Evolutionary conservation across 495 filamentous ascomycete genomes (phyloP), one percentile per base, ranked within the genome.

Genomic region (Penicillium pulvis): DNA sequence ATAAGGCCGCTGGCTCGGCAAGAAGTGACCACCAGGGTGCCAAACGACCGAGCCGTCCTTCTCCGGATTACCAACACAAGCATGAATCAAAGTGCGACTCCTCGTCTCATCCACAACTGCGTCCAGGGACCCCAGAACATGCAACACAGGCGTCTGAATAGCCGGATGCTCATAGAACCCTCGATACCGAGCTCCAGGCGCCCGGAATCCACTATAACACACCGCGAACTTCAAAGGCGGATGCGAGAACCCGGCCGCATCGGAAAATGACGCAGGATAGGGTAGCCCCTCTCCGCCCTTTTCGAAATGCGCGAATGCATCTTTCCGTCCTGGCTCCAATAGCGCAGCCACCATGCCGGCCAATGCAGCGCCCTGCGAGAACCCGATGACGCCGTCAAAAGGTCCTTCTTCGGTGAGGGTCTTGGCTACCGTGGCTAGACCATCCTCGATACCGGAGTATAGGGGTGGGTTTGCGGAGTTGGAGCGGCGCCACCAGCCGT

Each of bases 21-120:
- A 78, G 68, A 93, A 96, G 72, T 98, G 94, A 0, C 94, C 93
- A 14, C 94, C 94, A 3, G 94, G 93, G 78, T 98, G 94, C 63
- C 83, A 86, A 41, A 96, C 82, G 33, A 92, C 86, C 60, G 75
- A 82, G 10, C 74, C 83, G 14, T 85, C 85, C 45, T 68, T 70
- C 64, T 76, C 76, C 17, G 75, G 71, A 45, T 79, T 72, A 1
- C 81, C 78, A 52, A 69, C 79, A 73, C 90, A 96, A 51, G 83
- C 79, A 17, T 88, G 83, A 36, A 90, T 80, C 61, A 98, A 71
- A 53, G 76, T 77, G 66, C 80, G 69, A 69, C 82, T 88, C 65
- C 90, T 75, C 47, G 64, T 63, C 79, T 97, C 92, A 41, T 90
- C 89, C 20, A 98, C 93, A 10, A 98, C 90, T 28, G 86, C 88